phyloP scores from a whole-genome alignment of 768 basidiomycete genomes.

The Panaeolus cyanescens region DNA sequence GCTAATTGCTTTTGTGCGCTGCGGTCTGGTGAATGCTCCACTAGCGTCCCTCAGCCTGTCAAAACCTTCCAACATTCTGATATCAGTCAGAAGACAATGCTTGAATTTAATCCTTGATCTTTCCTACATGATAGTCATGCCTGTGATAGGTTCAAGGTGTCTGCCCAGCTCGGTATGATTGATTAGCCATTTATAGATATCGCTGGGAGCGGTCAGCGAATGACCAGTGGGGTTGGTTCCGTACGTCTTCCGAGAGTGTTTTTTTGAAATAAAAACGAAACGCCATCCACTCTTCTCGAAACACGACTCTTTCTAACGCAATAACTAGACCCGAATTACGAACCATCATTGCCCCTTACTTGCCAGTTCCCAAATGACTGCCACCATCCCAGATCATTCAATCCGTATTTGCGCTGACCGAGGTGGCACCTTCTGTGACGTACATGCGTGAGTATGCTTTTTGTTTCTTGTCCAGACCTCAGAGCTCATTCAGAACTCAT shows the following conservation, averaged over 20 bases:
- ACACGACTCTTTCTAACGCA: background rate
- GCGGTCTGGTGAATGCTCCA: too few species aligned
- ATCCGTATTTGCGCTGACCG: conserved; percentile 86
- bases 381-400: conserved; percentile 68
- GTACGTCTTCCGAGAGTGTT: background rate
- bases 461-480: background rate
- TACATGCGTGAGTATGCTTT: conserved; percentile 63
- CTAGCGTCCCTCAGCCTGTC: too few species aligned
- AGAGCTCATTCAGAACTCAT: background rate
- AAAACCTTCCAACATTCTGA: too few species aligned
- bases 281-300: background rate
- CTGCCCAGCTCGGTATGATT: background rate
- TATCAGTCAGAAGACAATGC: too few species aligned
- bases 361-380: background rate
- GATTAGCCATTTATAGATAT: conserved; percentile 1
- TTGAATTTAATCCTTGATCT: background rate
- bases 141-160: background rate
- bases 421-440: conserved; percentile 92
- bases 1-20: too few species aligned
- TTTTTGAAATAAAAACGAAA: background rate
- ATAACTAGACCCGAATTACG: background rate
- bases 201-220: background rate
- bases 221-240: background rate
- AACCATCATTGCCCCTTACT: background rate
- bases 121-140: background rate